Percentiles rank a stretch among this genome's conserved stretches.
These are phyloP conservation scores for Luzula sylvatica DNA, from an alignment of 176 grass and related monocot species.

Conservation along the genomic window DNA sequence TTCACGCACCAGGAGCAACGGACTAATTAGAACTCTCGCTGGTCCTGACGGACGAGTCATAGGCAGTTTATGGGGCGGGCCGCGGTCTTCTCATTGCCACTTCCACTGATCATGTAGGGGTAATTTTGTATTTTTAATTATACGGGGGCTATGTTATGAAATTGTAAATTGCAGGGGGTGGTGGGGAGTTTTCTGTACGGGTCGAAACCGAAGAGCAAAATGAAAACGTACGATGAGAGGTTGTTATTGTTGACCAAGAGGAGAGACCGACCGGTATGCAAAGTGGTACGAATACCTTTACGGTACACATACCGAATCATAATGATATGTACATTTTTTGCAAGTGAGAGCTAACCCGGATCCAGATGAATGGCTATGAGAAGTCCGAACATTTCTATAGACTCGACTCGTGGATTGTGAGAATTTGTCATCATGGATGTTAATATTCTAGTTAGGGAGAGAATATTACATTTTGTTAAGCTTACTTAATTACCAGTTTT, in stretches of 20 bases:
- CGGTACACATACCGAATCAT: constrained; percentile 56
- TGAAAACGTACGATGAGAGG: no score
- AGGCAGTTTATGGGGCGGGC: constrained; percentile 51
- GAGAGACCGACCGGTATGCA: background rate
- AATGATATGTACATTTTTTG: constrained; percentile 31
- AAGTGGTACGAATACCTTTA: constrained; percentile 2
- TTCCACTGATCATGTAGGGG: constrained; percentile 48
- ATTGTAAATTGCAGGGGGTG: constrained; percentile 37
- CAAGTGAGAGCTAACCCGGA: constrained; percentile 43
- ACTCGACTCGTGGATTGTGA: constrained; percentile 70
- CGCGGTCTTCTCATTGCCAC: constrained; percentile 47
- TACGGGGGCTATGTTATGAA: no score
- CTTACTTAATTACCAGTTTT: no score
- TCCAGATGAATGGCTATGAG: constrained; percentile 43
- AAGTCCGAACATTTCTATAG: constrained; percentile 66
- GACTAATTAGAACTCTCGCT: constrained; percentile 51
- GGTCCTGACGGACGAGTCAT: constrained; percentile 53
- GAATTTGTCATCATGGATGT: background rate
- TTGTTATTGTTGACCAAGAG: constrained; percentile 20
- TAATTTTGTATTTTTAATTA: no score
- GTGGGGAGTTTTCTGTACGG: constrained; percentile 58
- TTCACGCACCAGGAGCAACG: constrained; percentile 26
- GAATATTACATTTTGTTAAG: background rate
- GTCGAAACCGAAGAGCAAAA: constrained; percentile 31
- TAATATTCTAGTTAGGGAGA: constrained; percentile 9